phyloP scores from a whole-genome alignment of 805 yeast species.

The Metschnikowia baotianmanensis region DNA sequence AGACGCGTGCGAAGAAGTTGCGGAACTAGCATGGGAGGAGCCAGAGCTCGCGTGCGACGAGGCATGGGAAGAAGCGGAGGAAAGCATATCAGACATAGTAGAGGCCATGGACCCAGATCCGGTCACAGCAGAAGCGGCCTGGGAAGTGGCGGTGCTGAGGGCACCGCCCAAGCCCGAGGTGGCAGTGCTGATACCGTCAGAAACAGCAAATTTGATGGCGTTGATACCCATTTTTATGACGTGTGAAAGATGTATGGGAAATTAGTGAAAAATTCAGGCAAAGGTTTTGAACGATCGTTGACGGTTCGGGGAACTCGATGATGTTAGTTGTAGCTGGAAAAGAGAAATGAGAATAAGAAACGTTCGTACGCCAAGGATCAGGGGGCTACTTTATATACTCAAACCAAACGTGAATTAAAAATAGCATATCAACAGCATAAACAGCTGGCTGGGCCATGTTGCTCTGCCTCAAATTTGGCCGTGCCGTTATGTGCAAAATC shows the following conservation, averaged over 20 bases:
- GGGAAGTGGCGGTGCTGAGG: constrained; percentile 10
- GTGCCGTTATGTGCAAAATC: no score
- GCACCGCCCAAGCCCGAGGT: constrained; percentile 6
- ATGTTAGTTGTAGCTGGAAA: no score
- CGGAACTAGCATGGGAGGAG: constrained; percentile 7
- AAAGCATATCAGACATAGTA: constrained; percentile 6
- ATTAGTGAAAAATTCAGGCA: no score
- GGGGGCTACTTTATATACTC: no score
- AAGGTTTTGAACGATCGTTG: no score
- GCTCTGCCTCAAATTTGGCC: no score
- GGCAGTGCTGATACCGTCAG: constrained; percentile 4
- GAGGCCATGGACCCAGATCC: constrained; percentile 13
- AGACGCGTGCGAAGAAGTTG: background rate
- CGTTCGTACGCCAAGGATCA: no score
- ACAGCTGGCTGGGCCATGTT: no score
- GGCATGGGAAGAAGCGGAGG: constrained; percentile 15
- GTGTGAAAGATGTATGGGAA: no score
- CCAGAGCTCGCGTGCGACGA: constrained; percentile 7
- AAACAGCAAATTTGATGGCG: constrained; percentile 32
- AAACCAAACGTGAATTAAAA: no score
- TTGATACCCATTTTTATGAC: constrained; percentile 26
- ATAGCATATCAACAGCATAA: no score
- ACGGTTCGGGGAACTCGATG: background rate
- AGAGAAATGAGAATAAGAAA: no score
- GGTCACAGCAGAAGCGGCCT: constrained; percentile 5